These are phyloP conservation scores for Colletotrichum plurivorum DNA, from an alignment of 2,329 filamentous ascomycete genomes.

Conservation along the genomic window DNA sequence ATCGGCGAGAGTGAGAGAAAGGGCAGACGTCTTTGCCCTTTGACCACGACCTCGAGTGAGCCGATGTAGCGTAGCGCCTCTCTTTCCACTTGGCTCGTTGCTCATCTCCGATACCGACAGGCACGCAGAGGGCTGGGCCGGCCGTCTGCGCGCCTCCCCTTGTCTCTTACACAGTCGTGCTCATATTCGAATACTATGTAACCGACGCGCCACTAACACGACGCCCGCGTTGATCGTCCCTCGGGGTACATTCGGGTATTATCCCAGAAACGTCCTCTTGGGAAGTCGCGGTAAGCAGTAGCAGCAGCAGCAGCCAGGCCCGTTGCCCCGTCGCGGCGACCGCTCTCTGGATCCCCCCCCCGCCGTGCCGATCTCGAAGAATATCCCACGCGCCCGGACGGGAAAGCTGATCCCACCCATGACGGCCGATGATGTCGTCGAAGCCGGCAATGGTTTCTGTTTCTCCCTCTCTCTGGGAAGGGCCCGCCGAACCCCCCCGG, in stretches of 20 bases:
- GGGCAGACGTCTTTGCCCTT: neutral
- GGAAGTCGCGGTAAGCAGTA: constrained; percentile 30
- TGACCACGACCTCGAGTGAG: too few relatives aligned
- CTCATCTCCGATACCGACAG: constrained; percentile 27
- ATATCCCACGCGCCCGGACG: constrained; percentile 35
- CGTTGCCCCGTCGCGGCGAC: constrained; percentile 24
- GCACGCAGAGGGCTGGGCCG: constrained; percentile 14
- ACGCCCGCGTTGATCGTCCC: constrained; percentile 30
- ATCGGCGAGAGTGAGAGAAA: neutral
- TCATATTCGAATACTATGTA: neutral
- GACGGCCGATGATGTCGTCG: constrained; percentile 39
- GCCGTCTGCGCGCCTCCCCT: neutral
- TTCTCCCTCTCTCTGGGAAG: neutral
- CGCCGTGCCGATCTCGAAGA: constrained; percentile 36
- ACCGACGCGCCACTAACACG: constrained; percentile 31
- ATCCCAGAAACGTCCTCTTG: constrained; percentile 33
- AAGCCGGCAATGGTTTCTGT: constrained; percentile 21
- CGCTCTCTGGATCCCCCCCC: constrained; percentile 8
- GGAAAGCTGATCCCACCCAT: constrained; percentile 32
- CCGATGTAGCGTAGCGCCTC: too few relatives aligned
- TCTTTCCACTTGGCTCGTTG: neutral
- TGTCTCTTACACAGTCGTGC: too few relatives aligned
- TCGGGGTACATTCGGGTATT: constrained; percentile 24
- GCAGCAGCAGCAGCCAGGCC: constrained; percentile 1
- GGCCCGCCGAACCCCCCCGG: neutral